Percentiles rank a stretch among this genome's conserved stretches.
These are phyloP conservation scores for Colletotrichum paranaense DNA, from an alignment of 2,329 filamentous ascomycete genomes.

Conservation along the genomic window DNA sequence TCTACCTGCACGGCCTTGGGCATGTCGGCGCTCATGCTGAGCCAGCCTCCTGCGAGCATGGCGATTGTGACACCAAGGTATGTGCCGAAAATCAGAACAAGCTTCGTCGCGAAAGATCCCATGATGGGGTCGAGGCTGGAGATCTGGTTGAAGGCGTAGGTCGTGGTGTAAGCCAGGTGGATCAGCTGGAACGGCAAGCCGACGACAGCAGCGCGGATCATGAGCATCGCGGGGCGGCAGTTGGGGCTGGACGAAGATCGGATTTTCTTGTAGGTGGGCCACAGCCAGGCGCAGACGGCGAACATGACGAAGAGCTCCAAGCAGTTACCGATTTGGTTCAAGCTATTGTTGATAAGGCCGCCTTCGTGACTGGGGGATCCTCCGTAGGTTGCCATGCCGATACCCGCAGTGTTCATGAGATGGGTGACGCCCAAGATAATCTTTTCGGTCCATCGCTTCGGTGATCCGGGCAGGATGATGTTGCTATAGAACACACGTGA, in stretches of 20 bases:
- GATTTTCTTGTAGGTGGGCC: conserved; percentile 36
- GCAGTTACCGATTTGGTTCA: conserved; percentile 38
- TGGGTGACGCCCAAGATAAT: conserved; percentile 40
- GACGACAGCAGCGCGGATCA: conserved; percentile 32
- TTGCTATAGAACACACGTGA: conserved; percentile 26
- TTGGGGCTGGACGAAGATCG: conserved; percentile 25
- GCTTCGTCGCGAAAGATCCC: conserved; percentile 38
- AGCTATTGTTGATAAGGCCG: conserved; percentile 33
- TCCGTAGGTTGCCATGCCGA: conserved; percentile 37
- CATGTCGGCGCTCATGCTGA: conserved; percentile 14
- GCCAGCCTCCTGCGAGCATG: conserved; percentile 34
- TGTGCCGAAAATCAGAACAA: conserved; percentile 38
- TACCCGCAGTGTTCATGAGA: conserved; percentile 39
- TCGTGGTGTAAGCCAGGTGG: conserved; percentile 38
- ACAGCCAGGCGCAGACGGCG: conserved; percentile 38
- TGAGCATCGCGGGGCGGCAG: conserved; percentile 31
- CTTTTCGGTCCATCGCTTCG: conserved; percentile 37
- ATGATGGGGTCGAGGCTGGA: conserved; percentile 38
- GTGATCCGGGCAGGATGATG: conserved; percentile 36
- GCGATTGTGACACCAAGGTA: conserved; percentile 30
- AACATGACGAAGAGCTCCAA: conserved; percentile 39
- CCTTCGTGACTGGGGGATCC: conserved; percentile 31
- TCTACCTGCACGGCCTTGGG: conserved; percentile 12
- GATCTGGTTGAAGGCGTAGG: conserved; percentile 38
- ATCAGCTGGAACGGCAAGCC: conserved; percentile 40